Base-by-base conservation (phyloP, 176 grass and related monocot genomes). In the Bromus sterilis region DNA sequence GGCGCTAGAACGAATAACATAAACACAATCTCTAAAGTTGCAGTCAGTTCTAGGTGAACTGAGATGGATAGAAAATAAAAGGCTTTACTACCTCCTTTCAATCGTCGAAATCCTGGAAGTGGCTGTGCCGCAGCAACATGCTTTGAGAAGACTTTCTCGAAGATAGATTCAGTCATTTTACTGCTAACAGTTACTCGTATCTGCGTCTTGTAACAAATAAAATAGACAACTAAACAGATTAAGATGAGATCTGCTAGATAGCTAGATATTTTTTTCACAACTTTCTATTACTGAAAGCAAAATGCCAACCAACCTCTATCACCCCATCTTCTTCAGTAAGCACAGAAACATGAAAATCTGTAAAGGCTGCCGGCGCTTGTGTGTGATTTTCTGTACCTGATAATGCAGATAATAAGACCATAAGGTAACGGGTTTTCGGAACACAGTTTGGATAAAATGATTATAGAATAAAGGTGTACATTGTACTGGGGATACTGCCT, bases 51-150 rank as follows among this genome's bases (percentile, higher is more conserved):
- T 59, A 69, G 59, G 10, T 49, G 49, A 63, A 55, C 42, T 25
- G 55, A 65, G 14, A 82, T 56, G 13, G 33, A 81, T 29, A 85
- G 7, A 76, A 71, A 85, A 85, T 36, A 12, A 63, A 51, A 49
- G 8, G 10, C 42, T 1, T 63, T 55, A 55, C 11, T 73, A 24
- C 92, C 92, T 84, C 92, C 92, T 84, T 91, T 91, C 89, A 89
- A 51, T 66, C 77, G 56, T 60, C 86, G 92, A 69, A 94, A 94
- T 66, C 92, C 92, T 59, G 89, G 92, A 87, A 94, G 84, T 78
- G 92, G 92, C 35, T 91, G 92, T 31, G 92, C 92, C 9, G 83
- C 86, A 3, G 83, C 83, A 85, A 87, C 53, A 65, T 63, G 80
- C 77, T 89, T 89, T 29, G 36, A 84, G 23, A 94, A 94, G 67